Base-by-base conservation (phyloP, 1,284 basidiomycete genomes). In the Rhodotorula mucilaginosa region DNA sequence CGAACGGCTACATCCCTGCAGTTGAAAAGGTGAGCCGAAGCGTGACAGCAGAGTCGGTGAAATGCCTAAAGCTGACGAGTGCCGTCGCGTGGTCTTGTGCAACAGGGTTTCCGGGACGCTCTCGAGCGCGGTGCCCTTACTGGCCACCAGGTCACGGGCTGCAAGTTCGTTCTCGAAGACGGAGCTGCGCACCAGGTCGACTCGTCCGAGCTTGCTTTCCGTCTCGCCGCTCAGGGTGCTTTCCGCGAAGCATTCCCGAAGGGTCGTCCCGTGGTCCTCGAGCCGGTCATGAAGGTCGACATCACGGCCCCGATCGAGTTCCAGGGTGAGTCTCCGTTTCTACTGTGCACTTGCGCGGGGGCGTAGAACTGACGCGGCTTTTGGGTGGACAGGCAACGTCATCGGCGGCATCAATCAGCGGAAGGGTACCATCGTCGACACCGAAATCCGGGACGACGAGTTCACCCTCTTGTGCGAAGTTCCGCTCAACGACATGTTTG, bases 221-320 rank as follows among this genome's bases (percentile, higher is more conserved):
- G 93, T 64, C 85, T 95, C 44, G 91, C 92, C 10, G 88, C 91
- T 3, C 90, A 94, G 58, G 91, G 93, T 71, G 96, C 96, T 1
- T 95, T 98, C 87, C 88, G 92, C 71, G 96, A 98, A 79, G 89
- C 90, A 2, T 98, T 91, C 85, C 84, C 85, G 74, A 87, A 87
- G 74, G 89, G 93, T 31, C 84, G 84, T 59, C 89, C 93, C 0
- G 89, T 93, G 68, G 90, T 99, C 70, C 85, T 99, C 52, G 97
- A 99, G 81, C 97, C 97, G 31, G 90, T 97, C 82, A 99, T 99
- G 97, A 92, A 88, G 21, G 97, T 99, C 62, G 97, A 99, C 80
- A 92, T 99, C 31, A 89, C 97, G 58, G 95, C 96, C 0, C 97
- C 97, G 3, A 86, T 88, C 54, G 97, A 99, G 81, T 99, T 97